These are phyloP conservation scores for Tremellales sp. DNA, from an alignment of 1,284 basidiomycete species.

Conservation along the genomic window DNA sequence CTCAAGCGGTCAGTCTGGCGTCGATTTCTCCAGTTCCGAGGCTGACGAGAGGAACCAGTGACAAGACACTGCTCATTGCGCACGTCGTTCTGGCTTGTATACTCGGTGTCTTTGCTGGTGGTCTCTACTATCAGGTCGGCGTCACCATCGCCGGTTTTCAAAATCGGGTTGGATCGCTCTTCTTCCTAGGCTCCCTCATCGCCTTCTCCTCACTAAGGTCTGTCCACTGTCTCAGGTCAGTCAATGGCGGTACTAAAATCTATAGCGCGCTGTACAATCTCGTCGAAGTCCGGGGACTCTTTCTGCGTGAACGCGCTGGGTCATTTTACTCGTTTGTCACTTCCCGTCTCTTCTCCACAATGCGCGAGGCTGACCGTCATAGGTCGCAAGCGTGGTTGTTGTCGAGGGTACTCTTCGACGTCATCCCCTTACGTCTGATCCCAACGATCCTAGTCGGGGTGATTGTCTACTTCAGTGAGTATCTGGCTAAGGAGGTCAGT, in stretches of 20 bases:
- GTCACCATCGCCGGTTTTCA: slow-evolving; percentile 85
- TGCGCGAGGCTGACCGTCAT: too few relatives aligned
- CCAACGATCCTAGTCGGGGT: slow-evolving; percentile 73
- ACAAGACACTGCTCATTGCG: slow-evolving; percentile 73
- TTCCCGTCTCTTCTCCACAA: background rate
- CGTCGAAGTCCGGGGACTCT: slow-evolving; percentile 71
- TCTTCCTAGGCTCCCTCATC: slow-evolving; percentile 82
- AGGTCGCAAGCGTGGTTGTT: slow-evolving; percentile 81
- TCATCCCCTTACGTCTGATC: slow-evolving; percentile 74
- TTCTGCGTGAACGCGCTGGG: slow-evolving; percentile 77
- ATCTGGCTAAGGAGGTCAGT: background rate
- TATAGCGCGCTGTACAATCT: slow-evolving; percentile 73
- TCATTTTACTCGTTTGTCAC: slow-evolving; percentile 57
- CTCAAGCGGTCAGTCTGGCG: slow-evolving; percentile 57
- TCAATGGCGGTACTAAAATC: background rate
- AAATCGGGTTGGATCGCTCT: slow-evolving; percentile 77
- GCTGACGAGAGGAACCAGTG: slow-evolving; percentile 51
- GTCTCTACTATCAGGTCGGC: slow-evolving; percentile 74
- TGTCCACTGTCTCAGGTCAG: slow-evolving; percentile 1
- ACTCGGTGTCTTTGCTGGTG: slow-evolving; percentile 74
- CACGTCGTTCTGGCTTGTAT: slow-evolving; percentile 66
- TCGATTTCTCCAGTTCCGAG: background rate
- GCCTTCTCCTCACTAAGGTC: slow-evolving; percentile 74
- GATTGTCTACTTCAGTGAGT: slow-evolving; percentile 64
- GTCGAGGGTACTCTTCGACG: slow-evolving; percentile 77